Evolutionary conservation across 352 stramenopile genomes (phyloP).

Genomic region (Saprolegnia diclina): DNA sequence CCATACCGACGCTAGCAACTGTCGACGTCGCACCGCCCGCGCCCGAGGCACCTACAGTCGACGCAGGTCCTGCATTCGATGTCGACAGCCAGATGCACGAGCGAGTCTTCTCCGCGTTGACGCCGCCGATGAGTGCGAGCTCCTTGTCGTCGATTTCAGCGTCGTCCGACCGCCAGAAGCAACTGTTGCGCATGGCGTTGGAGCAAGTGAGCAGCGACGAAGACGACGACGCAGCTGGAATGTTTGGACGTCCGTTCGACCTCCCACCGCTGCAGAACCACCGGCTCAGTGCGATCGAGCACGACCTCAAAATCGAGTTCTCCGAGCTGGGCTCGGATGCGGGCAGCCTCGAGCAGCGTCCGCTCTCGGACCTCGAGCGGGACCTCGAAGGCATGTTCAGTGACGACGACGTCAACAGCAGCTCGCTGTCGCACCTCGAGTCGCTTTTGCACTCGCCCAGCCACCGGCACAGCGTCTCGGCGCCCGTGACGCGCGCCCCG

Average conservation of each 20-base stretch:
- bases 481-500: neutral
- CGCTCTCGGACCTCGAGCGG: conserved; percentile 18
- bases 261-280: neutral
- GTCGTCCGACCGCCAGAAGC: conserved; percentile 1
- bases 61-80: too few species aligned
- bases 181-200: conserved; percentile 14
- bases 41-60: too few species aligned
- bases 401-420: neutral
- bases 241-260: neutral
- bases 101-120: neutral
- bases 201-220: conserved; percentile 20
- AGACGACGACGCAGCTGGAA: neutral
- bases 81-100: too few species aligned
- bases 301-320: conserved; percentile 15
- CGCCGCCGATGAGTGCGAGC: neutral
- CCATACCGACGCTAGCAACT: too few species aligned
- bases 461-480: neutral
- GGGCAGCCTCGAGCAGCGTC: conserved; percentile 19
- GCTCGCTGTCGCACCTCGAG: neutral
- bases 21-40: too few species aligned
- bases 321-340: conserved; percentile 14
- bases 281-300: conserved; percentile 16
- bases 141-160: neutral
- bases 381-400: conserved; percentile 20
- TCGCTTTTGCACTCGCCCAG: neutral